Conservation (phyloP, 331 rosid genomes). For the Acacia concinna region DNA sequence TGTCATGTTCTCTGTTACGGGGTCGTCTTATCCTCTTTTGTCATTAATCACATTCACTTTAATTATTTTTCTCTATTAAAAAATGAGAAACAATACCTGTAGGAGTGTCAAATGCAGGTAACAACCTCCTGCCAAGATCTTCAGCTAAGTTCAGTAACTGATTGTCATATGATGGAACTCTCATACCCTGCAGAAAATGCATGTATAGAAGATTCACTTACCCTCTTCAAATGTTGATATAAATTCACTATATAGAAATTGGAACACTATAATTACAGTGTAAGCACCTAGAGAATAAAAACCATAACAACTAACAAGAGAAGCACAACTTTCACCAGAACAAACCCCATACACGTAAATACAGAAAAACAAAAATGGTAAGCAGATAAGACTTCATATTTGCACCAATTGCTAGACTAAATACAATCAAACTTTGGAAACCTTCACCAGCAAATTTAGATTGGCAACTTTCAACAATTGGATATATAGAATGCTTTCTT, state of each 20-base stretch:
- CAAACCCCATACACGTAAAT: neutral
- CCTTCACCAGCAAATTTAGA: neutral
- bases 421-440: neutral
- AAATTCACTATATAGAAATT: neutral
- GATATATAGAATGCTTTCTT: neutral
- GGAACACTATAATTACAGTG: constrained; percentile 2
- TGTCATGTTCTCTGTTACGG: neutral
- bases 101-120: constrained; percentile 97
- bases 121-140: constrained; percentile 86
- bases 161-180: constrained; percentile 75
- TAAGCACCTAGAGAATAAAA: constrained; percentile 1
- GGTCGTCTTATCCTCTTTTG: neutral
- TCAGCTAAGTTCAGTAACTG: constrained; percentile 83
- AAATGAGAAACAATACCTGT: constrained; percentile 58
- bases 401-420: neutral
- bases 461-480: neutral
- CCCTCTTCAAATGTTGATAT: neutral
- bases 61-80: neutral
- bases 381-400: neutral
- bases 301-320: neutral
- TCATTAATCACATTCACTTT: neutral
- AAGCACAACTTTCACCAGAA: neutral
- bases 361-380: neutral
- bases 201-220: constrained; percentile 3
- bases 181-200: constrained; percentile 71